Percentiles rank a stretch among this genome's conserved stretches.
These are phyloP conservation scores for Salix purpurea DNA, from an alignment of 345 rosid species.

Conservation along the genomic window DNA sequence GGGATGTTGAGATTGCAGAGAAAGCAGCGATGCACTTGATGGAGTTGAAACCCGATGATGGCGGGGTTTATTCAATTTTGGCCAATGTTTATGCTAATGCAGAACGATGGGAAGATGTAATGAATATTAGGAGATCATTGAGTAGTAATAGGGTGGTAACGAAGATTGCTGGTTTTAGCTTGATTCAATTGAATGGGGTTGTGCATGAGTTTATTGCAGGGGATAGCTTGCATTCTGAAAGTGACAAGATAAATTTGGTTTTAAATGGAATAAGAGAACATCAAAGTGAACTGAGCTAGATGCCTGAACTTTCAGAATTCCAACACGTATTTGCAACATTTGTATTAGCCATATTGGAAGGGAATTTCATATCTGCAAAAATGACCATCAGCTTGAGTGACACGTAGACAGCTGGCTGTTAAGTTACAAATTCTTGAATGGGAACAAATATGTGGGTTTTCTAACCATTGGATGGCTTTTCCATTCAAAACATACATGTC, in stretches of 20 bases:
- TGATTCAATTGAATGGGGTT: slow-evolving; percentile 39
- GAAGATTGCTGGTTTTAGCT: slow-evolving; percentile 52
- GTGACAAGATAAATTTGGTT: slow-evolving; percentile 20
- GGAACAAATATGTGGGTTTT: no score
- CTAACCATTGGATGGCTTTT: no score
- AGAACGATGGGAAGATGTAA: slow-evolving; percentile 67
- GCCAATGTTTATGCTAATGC: slow-evolving; percentile 58
- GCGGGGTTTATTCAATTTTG: slow-evolving; percentile 67
- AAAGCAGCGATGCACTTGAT: slow-evolving; percentile 60
- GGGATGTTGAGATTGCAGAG: slow-evolving; percentile 60
- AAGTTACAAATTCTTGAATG: no score
- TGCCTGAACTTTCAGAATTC: neutral
- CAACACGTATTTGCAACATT: no score
- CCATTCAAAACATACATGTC: no score
- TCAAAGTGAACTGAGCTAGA: slow-evolving; percentile 2
- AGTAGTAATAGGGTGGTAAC: slow-evolving; percentile 37
- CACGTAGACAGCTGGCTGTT: no score
- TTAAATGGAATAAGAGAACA: slow-evolving; percentile 36
- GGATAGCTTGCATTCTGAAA: slow-evolving; percentile 25
- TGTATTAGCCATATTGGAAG: no score
- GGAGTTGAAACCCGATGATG: slow-evolving; percentile 60
- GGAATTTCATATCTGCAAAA: no score
- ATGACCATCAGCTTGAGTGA: no score
- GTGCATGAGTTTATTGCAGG: slow-evolving; percentile 35
- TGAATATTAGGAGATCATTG: slow-evolving; percentile 45